Percentiles rank a stretch among this genome's conserved stretches.
Evolutionary conservation across 257 asterid genomes (phyloP).

Genomic region (Przewalskia tangutica): DNA sequence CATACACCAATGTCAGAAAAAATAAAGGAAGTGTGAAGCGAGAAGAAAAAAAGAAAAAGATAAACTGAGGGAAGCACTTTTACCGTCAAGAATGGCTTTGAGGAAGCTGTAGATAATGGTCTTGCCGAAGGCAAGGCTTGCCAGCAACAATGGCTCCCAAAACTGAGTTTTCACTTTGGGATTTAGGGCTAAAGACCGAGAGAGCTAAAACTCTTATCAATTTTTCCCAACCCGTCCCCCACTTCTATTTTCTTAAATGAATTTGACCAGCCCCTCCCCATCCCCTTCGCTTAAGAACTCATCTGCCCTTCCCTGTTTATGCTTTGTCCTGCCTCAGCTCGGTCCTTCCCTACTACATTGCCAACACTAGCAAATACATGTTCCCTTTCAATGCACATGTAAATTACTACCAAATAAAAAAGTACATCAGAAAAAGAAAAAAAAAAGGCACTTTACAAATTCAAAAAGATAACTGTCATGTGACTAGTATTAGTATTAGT

Average conservation of each 20-base stretch:
- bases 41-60: not conserved
- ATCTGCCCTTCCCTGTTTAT: not conserved
- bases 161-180: not conserved
- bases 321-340: not conserved
- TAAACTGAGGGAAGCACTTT: not conserved
- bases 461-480: not conserved
- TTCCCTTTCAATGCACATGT: not conserved
- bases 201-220: not conserved
- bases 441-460: not conserved
- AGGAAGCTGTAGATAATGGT: not conserved
- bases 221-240: not conserved
- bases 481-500: too few species aligned
- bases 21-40: not conserved
- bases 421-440: not conserved
- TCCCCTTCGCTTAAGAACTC: not conserved
- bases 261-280: not conserved
- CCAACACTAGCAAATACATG: not conserved
- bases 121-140: not conserved
- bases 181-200: not conserved
- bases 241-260: not conserved
- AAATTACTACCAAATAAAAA: not conserved
- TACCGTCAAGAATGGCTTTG: not conserved
- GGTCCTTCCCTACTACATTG: not conserved
- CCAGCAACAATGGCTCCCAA: not conserved
- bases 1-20: not conserved